Percentiles rank a stretch among this genome's conserved stretches.
phyloP scores from a whole-genome alignment of 1,284 basidiomycete species.

The Boletus semigastroideus region DNA sequence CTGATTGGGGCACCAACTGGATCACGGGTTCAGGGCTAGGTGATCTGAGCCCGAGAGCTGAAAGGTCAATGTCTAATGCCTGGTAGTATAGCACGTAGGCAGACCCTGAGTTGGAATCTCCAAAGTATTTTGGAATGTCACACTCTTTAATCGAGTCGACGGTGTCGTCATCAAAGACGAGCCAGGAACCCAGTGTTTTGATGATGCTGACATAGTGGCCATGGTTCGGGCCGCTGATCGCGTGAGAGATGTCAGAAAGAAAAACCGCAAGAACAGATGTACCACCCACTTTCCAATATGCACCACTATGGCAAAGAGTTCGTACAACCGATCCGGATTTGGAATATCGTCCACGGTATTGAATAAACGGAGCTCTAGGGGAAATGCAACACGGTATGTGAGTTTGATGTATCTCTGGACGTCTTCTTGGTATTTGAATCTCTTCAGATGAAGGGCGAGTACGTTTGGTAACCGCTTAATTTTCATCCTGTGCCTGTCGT shows the following conservation, averaged over 20 bases:
- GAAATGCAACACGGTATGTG: constrained; percentile 94
- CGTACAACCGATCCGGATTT: constrained; percentile 88
- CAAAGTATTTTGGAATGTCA: constrained; percentile 93
- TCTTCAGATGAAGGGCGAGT: constrained; percentile 92
- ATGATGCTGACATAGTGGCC: constrained; percentile 97
- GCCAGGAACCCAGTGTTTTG: constrained; percentile 83
- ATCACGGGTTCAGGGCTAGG: constrained; percentile 26
- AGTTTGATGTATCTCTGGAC: constrained; percentile 90
- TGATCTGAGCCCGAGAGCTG: constrained; percentile 62
- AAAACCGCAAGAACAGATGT: constrained; percentile 5
- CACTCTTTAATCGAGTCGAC: constrained; percentile 85
- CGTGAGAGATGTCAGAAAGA: constrained; percentile 18
- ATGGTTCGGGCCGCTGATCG: constrained; percentile 85
- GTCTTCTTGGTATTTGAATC: constrained; percentile 97
- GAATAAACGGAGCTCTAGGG: constrained; percentile 90
- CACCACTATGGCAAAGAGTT: constrained; percentile 94
- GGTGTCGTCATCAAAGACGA: constrained; percentile 94
- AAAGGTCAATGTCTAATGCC: constrained; percentile 79
- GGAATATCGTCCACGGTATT: constrained; percentile 95
- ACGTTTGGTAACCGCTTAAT: constrained; percentile 95
- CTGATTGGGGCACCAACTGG: constrained; percentile 17
- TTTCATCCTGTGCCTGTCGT: constrained; percentile 76
- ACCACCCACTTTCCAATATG: constrained; percentile 91
- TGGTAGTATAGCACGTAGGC: constrained; percentile 99
- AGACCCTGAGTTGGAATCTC: constrained; percentile 84